phyloP scores from a whole-genome alignment of 1,139 yeast genomes.

The Pichia norvegensis region DNA sequence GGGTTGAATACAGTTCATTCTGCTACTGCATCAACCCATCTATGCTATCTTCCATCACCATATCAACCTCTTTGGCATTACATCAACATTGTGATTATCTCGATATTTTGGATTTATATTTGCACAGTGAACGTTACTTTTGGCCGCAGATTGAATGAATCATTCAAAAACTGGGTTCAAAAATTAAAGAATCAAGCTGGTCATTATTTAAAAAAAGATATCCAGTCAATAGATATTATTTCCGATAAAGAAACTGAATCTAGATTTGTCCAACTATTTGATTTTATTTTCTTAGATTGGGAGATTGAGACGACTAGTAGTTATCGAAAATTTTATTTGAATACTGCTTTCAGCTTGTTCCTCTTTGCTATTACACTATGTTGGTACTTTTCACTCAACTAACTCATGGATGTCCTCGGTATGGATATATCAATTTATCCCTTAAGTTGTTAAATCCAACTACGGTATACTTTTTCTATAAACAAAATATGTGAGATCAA shows the following conservation, averaged over 20 bases:
- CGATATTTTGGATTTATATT: slow-evolving; percentile 16
- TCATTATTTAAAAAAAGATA: background rate
- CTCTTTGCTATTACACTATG: slow-evolving; percentile 1
- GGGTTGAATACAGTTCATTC: slow-evolving; percentile 21
- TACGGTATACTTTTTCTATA: background rate
- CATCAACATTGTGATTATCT: slow-evolving; percentile 18
- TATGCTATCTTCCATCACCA: slow-evolving; percentile 72
- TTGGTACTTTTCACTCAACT: slow-evolving; percentile 6
- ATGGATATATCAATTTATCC: too few species aligned
- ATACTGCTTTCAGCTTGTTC: background rate
- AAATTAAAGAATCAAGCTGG: background rate
- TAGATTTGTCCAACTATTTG: background rate
- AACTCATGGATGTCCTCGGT: too few species aligned
- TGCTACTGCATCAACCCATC: slow-evolving; percentile 38
- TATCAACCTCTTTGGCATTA: slow-evolving; percentile 44
- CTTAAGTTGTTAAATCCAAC: background rate
- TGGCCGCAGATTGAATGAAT: slow-evolving; percentile 6
- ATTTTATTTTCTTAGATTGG: slow-evolving; percentile 13
- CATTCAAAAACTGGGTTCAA: background rate
- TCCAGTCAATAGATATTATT: slow-evolving; percentile 4
- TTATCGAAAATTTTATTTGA: slow-evolving; percentile 6
- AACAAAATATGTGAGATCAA: background rate
- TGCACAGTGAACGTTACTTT: slow-evolving; percentile 10
- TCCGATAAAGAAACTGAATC: slow-evolving; percentile 2
- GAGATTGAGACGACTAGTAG: slow-evolving; percentile 5